Evolutionary conservation across 306 rosid species (phyloP).

Genomic region (Fagus sylvatica): DNA sequence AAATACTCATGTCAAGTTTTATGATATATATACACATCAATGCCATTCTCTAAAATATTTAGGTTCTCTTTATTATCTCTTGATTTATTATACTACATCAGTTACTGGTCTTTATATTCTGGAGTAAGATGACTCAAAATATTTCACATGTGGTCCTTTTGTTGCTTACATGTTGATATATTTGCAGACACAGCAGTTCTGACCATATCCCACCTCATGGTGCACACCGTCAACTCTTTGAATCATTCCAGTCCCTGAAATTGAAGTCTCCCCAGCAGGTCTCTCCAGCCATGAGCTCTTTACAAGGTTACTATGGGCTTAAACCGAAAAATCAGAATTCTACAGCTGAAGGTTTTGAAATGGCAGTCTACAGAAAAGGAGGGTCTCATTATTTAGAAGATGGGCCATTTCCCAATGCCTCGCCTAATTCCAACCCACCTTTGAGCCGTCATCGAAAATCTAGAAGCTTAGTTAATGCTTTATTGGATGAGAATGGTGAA

Average conservation of each 20-base stretch:
- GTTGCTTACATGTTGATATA: slow-evolving; percentile 19
- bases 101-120: not conserved
- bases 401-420: slow-evolving; percentile 18
- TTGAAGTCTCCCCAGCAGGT: slow-evolving; percentile 44
- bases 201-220: slow-evolving; percentile 34
- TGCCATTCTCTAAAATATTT: not conserved
- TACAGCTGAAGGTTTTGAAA: slow-evolving; percentile 35
- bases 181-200: slow-evolving; percentile 42
- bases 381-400: slow-evolving; percentile 44
- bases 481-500: slow-evolving; percentile 56
- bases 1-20: not conserved
- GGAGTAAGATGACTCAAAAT: not conserved
- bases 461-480: slow-evolving; percentile 56
- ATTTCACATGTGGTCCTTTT: slow-evolving; percentile 9
- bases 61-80: not conserved
- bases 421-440: slow-evolving; percentile 22
- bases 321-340: slow-evolving; percentile 39
- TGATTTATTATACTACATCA: not conserved
- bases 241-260: slow-evolving; percentile 59
- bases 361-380: slow-evolving; percentile 35
- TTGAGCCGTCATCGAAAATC: slow-evolving; percentile 53
- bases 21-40: not conserved
- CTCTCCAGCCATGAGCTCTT: slow-evolving; percentile 73
- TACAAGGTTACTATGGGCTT: slow-evolving; percentile 80
- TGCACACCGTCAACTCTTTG: slow-evolving; percentile 46